Evolutionary conservation across 192 early-diverging fungal species (phyloP), one percentile per base, ranked within the genome.

Genomic region (Dispira simplex): DNA sequence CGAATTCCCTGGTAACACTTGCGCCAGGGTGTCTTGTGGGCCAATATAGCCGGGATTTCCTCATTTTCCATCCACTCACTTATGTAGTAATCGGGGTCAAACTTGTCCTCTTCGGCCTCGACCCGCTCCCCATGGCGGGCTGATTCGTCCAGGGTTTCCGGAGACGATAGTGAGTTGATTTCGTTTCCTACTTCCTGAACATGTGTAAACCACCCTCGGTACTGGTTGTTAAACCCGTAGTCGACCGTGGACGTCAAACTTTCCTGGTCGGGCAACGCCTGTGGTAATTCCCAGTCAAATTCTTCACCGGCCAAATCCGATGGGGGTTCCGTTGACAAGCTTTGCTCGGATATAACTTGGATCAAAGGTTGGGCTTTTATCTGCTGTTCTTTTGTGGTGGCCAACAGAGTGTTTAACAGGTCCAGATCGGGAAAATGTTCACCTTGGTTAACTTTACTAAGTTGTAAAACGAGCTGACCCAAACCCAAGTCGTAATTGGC

Each of bases 181-280:
- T 90, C 88, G 64, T 88, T 90, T 49, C 75, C 79, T 0, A 83
- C 84, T 64, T 83, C 82, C 28, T 79, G 77, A 0, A 86, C 81
- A 65, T 93, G 86, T 0, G 79, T 72, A 57, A 88, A 87, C 55
- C 83, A 85, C 10, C 87, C 87, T 43, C 69, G 81, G 71, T 95
- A 92, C 27, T 83, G 79, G 65, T 85, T 83, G 73, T 95, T 89
- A 78, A 99, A 99, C 9, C 96, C 96, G 71, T 97, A 99, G 20
- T 75, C 74, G 8, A 78, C 72, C 10, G 21, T 64, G 1, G 48
- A 46, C 10, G 63, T 25, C 43, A 68, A 51, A 57, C 73, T 63
- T 49, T 69, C 67, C 45, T 86, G 70, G 2, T 73, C 16, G 4
- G 70, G 71, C 25, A 89, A 53, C 58, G 79, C 71, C 65, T 97